Evolutionary conservation across 352 stramenopile genomes (phyloP), one percentile per base, ranked within the genome.

Genomic region (Phytopythium helicoides): DNA sequence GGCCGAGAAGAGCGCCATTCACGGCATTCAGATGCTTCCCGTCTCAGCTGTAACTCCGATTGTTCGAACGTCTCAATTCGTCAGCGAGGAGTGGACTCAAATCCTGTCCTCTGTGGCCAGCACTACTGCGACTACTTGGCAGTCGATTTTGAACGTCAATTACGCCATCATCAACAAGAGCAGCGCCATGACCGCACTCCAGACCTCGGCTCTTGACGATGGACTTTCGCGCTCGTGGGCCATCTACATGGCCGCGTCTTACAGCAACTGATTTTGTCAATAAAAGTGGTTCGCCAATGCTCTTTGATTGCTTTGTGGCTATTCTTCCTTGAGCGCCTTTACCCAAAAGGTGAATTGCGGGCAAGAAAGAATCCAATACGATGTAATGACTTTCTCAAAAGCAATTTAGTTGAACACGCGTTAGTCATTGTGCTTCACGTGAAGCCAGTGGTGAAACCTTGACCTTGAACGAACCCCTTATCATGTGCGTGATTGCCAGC

Each of bases 191-290:
- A 37, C 47, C 28, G 67, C 70, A 11, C 58, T 89, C 14, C 49
- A 63, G 41, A 73, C 68, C 14, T 73, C 79, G 14, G 68, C 66
- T 6, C 71, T 88, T 66, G 80, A 91, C 56, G 73, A 86, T 28
- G 80, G 80, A 2, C 48, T 88, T 11, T 75, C 74, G 15, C 68
- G 68, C 0, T 75, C 77, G 11, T 88, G 75, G 76, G 80, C 80
- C 26, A 47, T 88, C 18, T 91, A 91, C 61, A 79, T 82, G 16
- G 80, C 80, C 2, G 76, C 76, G 18, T 42, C 37, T n/a, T 42
- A 42, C 37, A 33, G 28, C 28, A 33, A 33, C 28, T 33, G 28
- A 33, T 33, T 9, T 10, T 10, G 5, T 5, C 28, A 33, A 33
- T 33, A 33, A 33, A 33, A 33, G 28, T 10, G 9, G 28, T 33